Evolutionary conservation across 306 rosid species (phyloP), one percentile per base, ranked within the genome.

Genomic region (Macrotyloma uniflorum): DNA sequence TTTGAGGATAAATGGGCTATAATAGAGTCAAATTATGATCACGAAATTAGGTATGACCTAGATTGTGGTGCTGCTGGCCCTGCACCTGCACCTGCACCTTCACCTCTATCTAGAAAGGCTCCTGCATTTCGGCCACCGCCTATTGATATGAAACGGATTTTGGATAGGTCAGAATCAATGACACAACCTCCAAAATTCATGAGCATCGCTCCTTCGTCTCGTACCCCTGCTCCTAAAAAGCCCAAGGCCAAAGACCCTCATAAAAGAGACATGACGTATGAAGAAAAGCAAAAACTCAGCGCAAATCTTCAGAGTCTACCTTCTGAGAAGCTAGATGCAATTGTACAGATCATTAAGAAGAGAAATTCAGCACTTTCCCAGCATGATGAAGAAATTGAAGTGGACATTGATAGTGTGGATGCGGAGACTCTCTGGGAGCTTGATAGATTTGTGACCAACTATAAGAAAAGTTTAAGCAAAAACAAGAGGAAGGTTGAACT

Each of bases 401-500:
- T 95, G 84, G 97, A 95, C 80, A 91, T 95, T 75, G 98, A 95
- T 85, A 91, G 90, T 1, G 97, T 95, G 75, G 98, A 95, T 85
- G 79, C 89, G 40, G 98, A 95, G 88, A 95, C 97, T 70, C 93
- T 95, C 42, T 95, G 98, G 98, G 98, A 95, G 87, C 98, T 95
- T 61, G 98, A 95, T 82, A 89, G 98, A 85, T 92, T 89, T 84
- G 97, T 95, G 55, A 91, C 97, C 54, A 95, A 95, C 87, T 92
- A 88, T 73, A 95, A 91, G 91, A 95, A 95, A 89, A 89, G 96
- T 81, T 88, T 95, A 86, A 95, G 98, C 88, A 95, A 95, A 80
- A 83, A 88, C 84, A 95, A 92, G 89, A 86, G 98, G 71, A 95
- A 86, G 83, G 93, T 91, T 30, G 98, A 91, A 74, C 88, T 91